phyloP scores from a whole-genome alignment of 352 stramenopile species.

The Phytophthora pluvialis region DNA sequence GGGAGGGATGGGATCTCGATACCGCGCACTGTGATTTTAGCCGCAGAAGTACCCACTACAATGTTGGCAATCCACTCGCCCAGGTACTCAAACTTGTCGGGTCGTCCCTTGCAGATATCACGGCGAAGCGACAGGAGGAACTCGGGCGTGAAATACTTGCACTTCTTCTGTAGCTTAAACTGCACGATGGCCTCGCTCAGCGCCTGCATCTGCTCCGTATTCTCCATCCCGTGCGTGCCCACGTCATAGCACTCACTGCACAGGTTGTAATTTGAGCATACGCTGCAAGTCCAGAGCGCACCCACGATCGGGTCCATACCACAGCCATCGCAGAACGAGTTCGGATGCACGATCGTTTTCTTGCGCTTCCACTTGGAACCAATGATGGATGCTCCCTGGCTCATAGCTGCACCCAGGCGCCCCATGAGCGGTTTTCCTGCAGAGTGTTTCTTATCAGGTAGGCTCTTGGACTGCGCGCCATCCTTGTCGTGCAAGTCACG shows the following conservation, averaged over 20 bases:
- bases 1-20: conserved; percentile 80
- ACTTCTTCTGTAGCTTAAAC: conserved; percentile 76
- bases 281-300: conserved; percentile 71
- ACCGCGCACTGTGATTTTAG: conserved; percentile 80
- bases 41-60: conserved; percentile 64
- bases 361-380: conserved; percentile 71
- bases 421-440: conserved; percentile 46
- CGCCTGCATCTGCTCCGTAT: conserved; percentile 68
- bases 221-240: conserved; percentile 79
- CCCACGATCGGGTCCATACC: conserved; percentile 73
- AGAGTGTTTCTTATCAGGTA: conserved; percentile 49
- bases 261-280: conserved; percentile 75
- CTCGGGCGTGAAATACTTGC: conserved; percentile 77
- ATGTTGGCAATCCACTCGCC: conserved; percentile 84
- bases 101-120: conserved; percentile 81
- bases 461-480: conserved; percentile 40
- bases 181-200: conserved; percentile 76
- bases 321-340: conserved; percentile 78
- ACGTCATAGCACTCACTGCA: conserved; percentile 76
- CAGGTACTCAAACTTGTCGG: conserved; percentile 87
- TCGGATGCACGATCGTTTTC: conserved; percentile 66
- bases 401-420: conserved; percentile 70
- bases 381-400: conserved; percentile 65
- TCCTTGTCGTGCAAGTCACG: conserved; percentile 48
- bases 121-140: conserved; percentile 75